These are phyloP conservation scores for Hypoxylon crocopeplum DNA, from an alignment of 495 filamentous ascomycete genomes.

Conservation along the genomic window DNA sequence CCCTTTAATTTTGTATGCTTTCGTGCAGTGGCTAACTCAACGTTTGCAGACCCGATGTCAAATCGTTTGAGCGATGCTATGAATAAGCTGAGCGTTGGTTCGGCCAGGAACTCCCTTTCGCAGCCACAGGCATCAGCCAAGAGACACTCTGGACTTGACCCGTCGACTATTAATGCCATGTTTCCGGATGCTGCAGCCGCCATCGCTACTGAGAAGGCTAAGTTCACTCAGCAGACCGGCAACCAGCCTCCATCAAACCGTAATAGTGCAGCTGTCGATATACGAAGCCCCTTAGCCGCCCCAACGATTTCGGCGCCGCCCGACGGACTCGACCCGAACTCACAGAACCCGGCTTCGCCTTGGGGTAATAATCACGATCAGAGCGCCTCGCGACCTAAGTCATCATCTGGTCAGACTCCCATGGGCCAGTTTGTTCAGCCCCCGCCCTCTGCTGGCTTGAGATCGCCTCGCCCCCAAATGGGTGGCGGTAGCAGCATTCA, in stretches of 20 bases:
- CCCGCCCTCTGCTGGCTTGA: constrained; percentile 76
- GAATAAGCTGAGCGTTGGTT: constrained; percentile 87
- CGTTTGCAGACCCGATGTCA: constrained; percentile 85
- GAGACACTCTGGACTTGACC: constrained; percentile 89
- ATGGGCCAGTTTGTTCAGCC: constrained; percentile 98
- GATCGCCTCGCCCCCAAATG: constrained; percentile 78
- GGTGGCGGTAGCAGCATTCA: constrained; percentile 75
- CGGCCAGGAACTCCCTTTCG: constrained; percentile 83
- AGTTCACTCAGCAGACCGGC: constrained; percentile 93
- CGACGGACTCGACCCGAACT: constrained; percentile 55
- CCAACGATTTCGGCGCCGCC: constrained; percentile 75
- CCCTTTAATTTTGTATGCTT: neutral
- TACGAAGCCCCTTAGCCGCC: constrained; percentile 78
- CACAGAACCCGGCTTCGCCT: constrained; percentile 73
- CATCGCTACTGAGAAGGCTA: constrained; percentile 95
- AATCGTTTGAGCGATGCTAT: constrained; percentile 97
- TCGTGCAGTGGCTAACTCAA: constrained; percentile 2
- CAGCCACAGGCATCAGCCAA: constrained; percentile 78
- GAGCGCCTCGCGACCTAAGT: constrained; percentile 78
- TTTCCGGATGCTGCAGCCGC: constrained; percentile 98
- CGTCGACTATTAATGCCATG: constrained; percentile 97
- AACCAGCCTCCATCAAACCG: constrained; percentile 89
- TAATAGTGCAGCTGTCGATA: constrained; percentile 85
- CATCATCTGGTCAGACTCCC: constrained; percentile 81
- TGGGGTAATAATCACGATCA: constrained; percentile 69